Percentiles rank a stretch among this genome's conserved stretches.
phyloP scores from a whole-genome alignment of 805 yeast genomes.

The Wickerhamomyces queroliae region DNA sequence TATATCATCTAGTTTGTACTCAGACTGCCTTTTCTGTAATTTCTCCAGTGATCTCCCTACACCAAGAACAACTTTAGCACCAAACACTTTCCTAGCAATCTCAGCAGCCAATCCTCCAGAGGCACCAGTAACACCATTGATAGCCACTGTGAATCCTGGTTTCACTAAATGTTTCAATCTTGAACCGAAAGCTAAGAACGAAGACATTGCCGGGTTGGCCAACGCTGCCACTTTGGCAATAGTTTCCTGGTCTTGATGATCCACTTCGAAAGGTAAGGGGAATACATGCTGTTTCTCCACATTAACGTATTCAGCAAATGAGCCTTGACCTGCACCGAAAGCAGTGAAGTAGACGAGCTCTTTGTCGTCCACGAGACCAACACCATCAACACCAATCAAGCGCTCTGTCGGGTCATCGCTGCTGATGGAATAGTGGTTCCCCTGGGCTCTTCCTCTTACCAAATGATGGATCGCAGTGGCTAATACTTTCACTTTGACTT shows the following conservation, averaged over 20 bases:
- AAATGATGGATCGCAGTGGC: conserved; percentile 6
- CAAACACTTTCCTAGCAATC: conserved; percentile 1
- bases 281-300: conserved; percentile 1
- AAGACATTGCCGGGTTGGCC: conserved; percentile 9
- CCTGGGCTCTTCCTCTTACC: conserved; percentile 5
- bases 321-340: conserved; percentile 3
- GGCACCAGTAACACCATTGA: conserved; percentile 9
- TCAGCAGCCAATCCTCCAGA: conserved; percentile 7
- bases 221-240: conserved; percentile 5
- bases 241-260: not conserved
- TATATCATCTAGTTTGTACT: not conserved
- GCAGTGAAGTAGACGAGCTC: conserved; percentile 3
- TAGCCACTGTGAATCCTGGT: not conserved
- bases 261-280: not conserved
- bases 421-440: conserved; percentile 5
- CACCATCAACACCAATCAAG: conserved; percentile 9
- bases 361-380: not conserved
- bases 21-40: not conserved
- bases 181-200: conserved; percentile 4
- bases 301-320: conserved; percentile 4
- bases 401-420: not conserved
- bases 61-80: conserved; percentile 5
- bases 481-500: not conserved
- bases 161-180: not conserved
- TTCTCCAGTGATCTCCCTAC: conserved; percentile 4